Evolutionary conservation across 805 yeast genomes (phyloP), one percentile per base, ranked within the genome.

Genomic region (Candida takata): DNA sequence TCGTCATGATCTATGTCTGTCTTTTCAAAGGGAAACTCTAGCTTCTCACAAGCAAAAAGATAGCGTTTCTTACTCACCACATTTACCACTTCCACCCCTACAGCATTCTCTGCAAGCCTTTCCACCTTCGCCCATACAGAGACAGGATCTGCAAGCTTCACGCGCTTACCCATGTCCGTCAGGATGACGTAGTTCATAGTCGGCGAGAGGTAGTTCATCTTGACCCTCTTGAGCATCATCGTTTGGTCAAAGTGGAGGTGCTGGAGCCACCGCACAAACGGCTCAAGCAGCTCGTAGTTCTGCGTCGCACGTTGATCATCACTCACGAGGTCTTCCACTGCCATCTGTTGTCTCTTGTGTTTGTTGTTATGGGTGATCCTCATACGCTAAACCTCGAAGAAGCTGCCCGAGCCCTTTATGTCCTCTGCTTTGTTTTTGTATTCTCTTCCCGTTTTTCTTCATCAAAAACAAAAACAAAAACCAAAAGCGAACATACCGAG

Each of bases 81-180:
- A 23, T 41, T 27, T 6, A 41, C 35, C 11, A 35, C 17, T 32
- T 38, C 45, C n/a, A 41, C 23, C 15, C 38, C 37, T 5, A 38
- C 30, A 11, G n/a, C 12, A 27, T 34, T 20, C 8, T 26, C 29
- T 7, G 19, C n/a, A 9, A 40, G 13, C 18, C 18, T 29, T 15
- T 27, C 30, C n/a, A 41, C 34, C 13, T 38, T 37, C 6, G 37
- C 42, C 37, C 38, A 41, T 5, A 35, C 15, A 3, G 10, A 5
- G 11, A 39, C 27, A 8, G 40, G 40, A 7, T 35, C 34, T 5
- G 20, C n/a, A 3, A 8, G 23, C 26, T 28, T 23, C 29, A 27
- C 17, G 6, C 19, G 16, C 33, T 35, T 16, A 25, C 40, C 34
- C 19, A 8, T 19, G n/a, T 41, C 37, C 10, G 37, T 30, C 17